These are phyloP conservation scores for Phytopythium cucurbitacearum DNA, from an alignment of 352 stramenopile species.

Conservation along the genomic window DNA sequence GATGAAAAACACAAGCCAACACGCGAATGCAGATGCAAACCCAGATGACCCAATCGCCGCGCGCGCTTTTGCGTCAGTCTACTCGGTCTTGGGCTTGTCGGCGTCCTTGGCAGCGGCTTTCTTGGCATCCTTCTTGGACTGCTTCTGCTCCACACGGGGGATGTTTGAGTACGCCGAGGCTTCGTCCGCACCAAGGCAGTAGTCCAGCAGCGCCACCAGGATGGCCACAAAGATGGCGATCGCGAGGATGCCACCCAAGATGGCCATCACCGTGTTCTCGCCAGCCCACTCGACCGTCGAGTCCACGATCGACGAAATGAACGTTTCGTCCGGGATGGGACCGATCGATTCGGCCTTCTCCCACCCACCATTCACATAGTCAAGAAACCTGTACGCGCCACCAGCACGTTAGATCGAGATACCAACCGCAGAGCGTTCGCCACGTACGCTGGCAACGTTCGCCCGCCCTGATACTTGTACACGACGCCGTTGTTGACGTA, in stretches of 20 bases:
- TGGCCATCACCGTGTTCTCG: conserved; percentile 64
- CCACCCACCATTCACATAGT: conserved; percentile 59
- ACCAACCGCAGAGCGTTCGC: neutral
- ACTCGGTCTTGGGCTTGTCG: conserved; percentile 48
- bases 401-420: neutral
- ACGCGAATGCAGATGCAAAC: neutral
- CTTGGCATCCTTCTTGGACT: conserved; percentile 30
- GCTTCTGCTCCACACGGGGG: conserved; percentile 12
- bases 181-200: conserved; percentile 67
- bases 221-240: conserved; percentile 65
- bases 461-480: conserved; percentile 75
- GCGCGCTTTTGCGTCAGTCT: conserved; percentile 14
- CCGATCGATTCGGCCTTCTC: conserved; percentile 45
- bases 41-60: neutral
- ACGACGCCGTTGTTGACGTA: conserved; percentile 69
- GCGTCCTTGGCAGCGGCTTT: conserved; percentile 7
- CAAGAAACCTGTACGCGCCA: conserved; percentile 27
- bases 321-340: conserved; percentile 55
- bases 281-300: conserved; percentile 57
- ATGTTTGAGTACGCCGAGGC: conserved; percentile 48
- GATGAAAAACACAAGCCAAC: too few relatives aligned
- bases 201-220: conserved; percentile 67
- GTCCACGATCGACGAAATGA: conserved; percentile 63
- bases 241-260: conserved; percentile 47
- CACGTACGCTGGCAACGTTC: conserved; percentile 58